These are phyloP conservation scores for Chaetomium sp. DNA, from an alignment of 2,329 filamentous ascomycete genomes.

Conservation along the genomic window DNA sequence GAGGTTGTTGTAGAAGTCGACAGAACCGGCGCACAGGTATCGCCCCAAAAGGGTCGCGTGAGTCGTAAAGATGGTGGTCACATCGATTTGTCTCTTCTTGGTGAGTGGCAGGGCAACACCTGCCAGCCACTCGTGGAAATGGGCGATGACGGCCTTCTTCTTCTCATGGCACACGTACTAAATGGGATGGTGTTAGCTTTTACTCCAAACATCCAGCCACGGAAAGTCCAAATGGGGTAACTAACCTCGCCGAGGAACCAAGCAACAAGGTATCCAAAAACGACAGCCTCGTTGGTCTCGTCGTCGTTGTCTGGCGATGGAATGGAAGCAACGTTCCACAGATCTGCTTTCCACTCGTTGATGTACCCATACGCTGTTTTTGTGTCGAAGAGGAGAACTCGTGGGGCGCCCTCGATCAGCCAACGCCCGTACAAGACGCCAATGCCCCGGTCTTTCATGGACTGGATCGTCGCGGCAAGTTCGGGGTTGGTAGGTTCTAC, in stretches of 20 bases:
- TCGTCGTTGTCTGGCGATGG: slow-evolving; percentile 87
- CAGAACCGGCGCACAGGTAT: slow-evolving; percentile 93
- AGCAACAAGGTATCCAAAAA: slow-evolving; percentile 93
- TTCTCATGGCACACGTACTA: slow-evolving; percentile 93
- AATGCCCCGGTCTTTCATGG: slow-evolving; percentile 90
- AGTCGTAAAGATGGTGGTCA: slow-evolving; percentile 97
- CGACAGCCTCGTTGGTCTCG: slow-evolving; percentile 95
- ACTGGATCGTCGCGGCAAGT: slow-evolving; percentile 73
- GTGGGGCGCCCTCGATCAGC: slow-evolving; percentile 93
- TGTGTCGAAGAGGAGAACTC: slow-evolving; percentile 91
- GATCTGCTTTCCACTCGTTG: slow-evolving; percentile 93
- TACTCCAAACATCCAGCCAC: neutral
- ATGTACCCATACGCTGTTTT: slow-evolving; percentile 86
- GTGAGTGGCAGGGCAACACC: slow-evolving; percentile 87
- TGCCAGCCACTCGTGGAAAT: slow-evolving; percentile 98
- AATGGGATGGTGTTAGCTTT: slow-evolving; percentile 10
- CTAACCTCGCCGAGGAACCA: slow-evolving; percentile 96
- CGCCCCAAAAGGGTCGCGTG: slow-evolving; percentile 92
- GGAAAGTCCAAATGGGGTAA: slow-evolving; percentile 4
- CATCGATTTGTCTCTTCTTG: slow-evolving; percentile 90
- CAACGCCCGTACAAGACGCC: slow-evolving; percentile 89
- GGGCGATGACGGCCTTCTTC: slow-evolving; percentile 85
- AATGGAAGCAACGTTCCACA: slow-evolving; percentile 90
- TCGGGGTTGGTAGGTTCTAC: slow-evolving; percentile 77
- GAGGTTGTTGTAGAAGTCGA: slow-evolving; percentile 99